Evolutionary conservation across 352 stramenopile species (phyloP).

Genomic region (Globisporangium polare): DNA sequence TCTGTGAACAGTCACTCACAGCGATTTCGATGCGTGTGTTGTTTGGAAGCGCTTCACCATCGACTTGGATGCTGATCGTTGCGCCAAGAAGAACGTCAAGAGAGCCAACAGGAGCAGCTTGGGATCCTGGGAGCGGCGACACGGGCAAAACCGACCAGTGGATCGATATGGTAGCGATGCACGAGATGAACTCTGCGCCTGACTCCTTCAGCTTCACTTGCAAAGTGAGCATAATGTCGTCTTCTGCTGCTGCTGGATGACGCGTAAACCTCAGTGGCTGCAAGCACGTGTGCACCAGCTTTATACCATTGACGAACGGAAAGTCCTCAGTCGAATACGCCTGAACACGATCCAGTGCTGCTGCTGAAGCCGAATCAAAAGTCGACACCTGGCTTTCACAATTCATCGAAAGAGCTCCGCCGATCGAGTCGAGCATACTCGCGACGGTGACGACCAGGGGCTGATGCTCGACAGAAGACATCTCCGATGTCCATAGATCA

Average conservation of each 20-base stretch:
- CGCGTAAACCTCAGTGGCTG: conserved; percentile 1
- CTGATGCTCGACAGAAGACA: neutral
- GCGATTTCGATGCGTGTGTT: conserved; percentile 9
- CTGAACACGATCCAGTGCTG: neutral
- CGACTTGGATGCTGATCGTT: conserved; percentile 3
- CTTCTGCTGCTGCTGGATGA: neutral
- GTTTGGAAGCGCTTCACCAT: neutral
- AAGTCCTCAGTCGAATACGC: neutral
- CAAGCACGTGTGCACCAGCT: conserved; percentile 9
- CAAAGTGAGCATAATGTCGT: neutral
- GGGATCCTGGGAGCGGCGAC: neutral
- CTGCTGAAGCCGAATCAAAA: neutral
- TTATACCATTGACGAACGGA: neutral
- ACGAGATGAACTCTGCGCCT: neutral
- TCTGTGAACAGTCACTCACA: conserved; percentile 8
- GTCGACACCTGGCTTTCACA: conserved; percentile 10
- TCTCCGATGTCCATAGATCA: neutral
- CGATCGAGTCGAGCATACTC: conserved; percentile 3
- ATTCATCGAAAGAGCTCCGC: neutral
- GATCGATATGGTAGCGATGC: conserved; percentile 16
- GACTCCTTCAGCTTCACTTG: conserved; percentile 9
- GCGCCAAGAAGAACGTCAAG: neutral
- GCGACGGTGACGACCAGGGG: conserved; percentile 1
- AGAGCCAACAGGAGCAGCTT: conserved; percentile 10
- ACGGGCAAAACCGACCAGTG: conserved; percentile 14